Evolutionary conservation across 2,329 filamentous ascomycete species (phyloP), one percentile per base, ranked within the genome.

Genomic region (Trichoderma sp.): DNA sequence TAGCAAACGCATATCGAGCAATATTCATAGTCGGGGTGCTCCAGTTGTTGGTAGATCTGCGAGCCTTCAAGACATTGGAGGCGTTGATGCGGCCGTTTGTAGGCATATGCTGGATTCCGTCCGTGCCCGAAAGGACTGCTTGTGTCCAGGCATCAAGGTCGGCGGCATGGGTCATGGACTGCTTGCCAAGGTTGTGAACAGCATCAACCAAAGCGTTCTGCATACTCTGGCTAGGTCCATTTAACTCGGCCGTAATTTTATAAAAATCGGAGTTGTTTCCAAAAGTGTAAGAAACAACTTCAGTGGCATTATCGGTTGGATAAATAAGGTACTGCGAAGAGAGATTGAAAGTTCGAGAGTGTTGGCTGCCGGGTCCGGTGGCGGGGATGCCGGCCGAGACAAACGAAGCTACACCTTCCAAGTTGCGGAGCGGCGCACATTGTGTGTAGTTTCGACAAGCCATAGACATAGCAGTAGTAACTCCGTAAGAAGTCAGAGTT

Each of bases 221-320:
- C 65, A 69, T 21, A n/a, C 34, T 60, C 34, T 69, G 65, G n/a
- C 65, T 61, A 6, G 65, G 65, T 5, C 65, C 65, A 14, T 69
- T 69, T 3, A 9, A n/a, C 34, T 69, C 65, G 26, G 56, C 65
- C 12, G 65, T 69, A 8, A 69, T 69, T 18, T 69, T 69, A 26
- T 69, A 69, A 51, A 69, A 69, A n/a, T 69, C 65, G 65, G 65
- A 69, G n/a, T 15, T 6, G 26, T 69, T 69, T n/a, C 65, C 65
- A 14, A 69, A 69, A 6, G 56, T 61, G 34, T 69, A 69, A 0
- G 65, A 69, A 9, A 69, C 65, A 1, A 69, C 28, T 14, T 39
- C 65, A 0, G 65, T 69, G 24, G 65, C 56, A 34, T 69, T 69
- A 1, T 15, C 53, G 26, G 26, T 9, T 24, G 65, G 65, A n/a